Base-by-base conservation (phyloP, 768 basidiomycete species). In the Agrocybe pediades region DNA sequence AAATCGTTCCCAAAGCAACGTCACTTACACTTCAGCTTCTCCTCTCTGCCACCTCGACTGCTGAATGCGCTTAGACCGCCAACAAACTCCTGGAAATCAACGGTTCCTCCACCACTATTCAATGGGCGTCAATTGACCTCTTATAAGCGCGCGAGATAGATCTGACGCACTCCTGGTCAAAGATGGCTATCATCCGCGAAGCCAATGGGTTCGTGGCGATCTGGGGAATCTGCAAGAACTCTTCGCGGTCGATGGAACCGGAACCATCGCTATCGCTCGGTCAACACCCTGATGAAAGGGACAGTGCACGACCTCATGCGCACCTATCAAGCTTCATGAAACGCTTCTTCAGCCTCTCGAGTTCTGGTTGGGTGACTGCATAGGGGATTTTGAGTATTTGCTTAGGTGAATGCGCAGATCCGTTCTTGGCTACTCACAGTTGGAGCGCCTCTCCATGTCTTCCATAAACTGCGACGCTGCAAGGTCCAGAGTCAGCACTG, bases 301-400 rank as follows among this genome's bases (percentile, higher is more conserved):
- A 39, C 27, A 13, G 17, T 20, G 41, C 39, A 15, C 30, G 40
- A 30, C 19, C 17, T 20, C 29, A 7, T 3, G 24, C 39, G 39
- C 60, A 88, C 92, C 88, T 91, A 71, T 99, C 97, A 62, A 99
- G 88, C 75, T 99, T 99, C 94, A 98, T 98, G 72, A 99, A 98
- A 49, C 97, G 88, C 71, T 98, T 98, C 83, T 97, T 97, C 62
- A 98, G 80, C 49, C 97, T 83, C 62, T 98, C 92, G 62, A 99
- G 76, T 74, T 99, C 97, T 44, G 86, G 82, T 45, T 89, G 90
- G 17, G 92, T 98, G 87, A 99, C 97, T 98, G 67, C 36, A 15
- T 36, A 55, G 49, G 36, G 27, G 51, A 46, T 40, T 24, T 30
- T 43, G 20, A 45, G 51, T 57, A 27, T 39, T 16, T 25, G 50